A percentile compares a stretch with the other conserved stretches of the same genome.
Conservation (phyloP, 2,329 filamentous ascomycete genomes). For the Cladosporium cucumerinum region DNA sequence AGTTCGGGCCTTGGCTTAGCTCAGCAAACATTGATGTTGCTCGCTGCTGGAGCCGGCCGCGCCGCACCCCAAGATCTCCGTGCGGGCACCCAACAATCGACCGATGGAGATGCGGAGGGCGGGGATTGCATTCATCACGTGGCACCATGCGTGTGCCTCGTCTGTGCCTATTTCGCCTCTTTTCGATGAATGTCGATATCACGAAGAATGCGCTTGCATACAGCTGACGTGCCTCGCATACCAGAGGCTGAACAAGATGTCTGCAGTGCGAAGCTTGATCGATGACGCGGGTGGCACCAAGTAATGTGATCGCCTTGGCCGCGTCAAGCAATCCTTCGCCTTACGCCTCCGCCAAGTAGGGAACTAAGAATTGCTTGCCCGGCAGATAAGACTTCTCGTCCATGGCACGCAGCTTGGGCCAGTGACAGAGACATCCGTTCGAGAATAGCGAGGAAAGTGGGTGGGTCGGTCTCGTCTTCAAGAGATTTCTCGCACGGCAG, state of each 20-base stretch:
- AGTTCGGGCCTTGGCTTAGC: constrained; percentile 12
- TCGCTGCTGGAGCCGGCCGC: neutral
- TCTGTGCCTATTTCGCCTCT: neutral
- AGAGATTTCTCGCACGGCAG: neutral
- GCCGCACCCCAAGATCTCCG: constrained; percentile 12
- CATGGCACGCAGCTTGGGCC: constrained; percentile 3
- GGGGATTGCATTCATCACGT: neutral
- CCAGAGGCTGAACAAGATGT: neutral
- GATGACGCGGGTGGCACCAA: constrained; percentile 14
- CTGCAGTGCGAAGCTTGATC: neutral
- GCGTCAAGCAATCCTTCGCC: constrained; percentile 13
- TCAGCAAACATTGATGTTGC: neutral
- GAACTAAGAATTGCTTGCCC: constrained; percentile 3
- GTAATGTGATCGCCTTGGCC: constrained; percentile 9
- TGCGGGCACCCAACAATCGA: constrained; percentile 9
- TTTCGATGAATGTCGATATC: neutral
- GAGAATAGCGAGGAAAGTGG: neutral
- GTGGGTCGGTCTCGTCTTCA: neutral
- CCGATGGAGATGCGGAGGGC: constrained; percentile 8
- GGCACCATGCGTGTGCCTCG: neutral
- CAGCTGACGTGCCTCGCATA: neutral
- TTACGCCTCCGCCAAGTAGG: constrained; percentile 9
- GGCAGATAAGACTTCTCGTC: neutral
- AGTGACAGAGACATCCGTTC: neutral
- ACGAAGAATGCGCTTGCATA: neutral